Conservation (phyloP, 257 asterid genomes). For the Ilex asprella region DNA sequence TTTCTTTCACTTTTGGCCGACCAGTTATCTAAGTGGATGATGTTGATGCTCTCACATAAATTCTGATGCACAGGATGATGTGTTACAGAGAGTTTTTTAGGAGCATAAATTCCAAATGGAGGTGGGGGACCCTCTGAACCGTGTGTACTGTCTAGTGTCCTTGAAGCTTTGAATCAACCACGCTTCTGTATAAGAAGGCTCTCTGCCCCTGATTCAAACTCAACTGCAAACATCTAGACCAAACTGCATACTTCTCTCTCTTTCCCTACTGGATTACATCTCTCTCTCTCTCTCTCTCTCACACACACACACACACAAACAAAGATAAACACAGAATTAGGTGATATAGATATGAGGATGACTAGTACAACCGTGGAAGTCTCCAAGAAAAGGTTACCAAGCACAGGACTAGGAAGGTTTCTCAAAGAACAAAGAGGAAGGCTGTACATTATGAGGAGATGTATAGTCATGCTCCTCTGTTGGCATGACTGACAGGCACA, state of each 20-base stretch:
- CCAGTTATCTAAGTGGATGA: constrained; percentile 28
- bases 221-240: background rate
- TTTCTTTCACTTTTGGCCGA: constrained; percentile 27
- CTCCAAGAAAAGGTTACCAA: constrained; percentile 43
- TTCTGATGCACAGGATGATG: constrained; percentile 20
- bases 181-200: constrained; percentile 28
- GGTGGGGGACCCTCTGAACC: constrained; percentile 3
- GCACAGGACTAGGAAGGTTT: constrained; percentile 47
- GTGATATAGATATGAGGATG: constrained; percentile 1
- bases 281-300: background rate
- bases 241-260: background rate
- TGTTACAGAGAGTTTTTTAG: background rate
- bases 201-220: constrained; percentile 11
- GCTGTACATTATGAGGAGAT: constrained; percentile 61
- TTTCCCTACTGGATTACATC: too few species aligned
- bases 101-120: too few species aligned
- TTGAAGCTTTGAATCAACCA: constrained; percentile 9
- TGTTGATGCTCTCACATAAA: constrained; percentile 16
- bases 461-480: constrained; percentile 74
- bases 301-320: too few species aligned
- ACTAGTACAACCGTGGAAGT: constrained; percentile 1
- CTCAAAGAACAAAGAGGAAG: constrained; percentile 67
- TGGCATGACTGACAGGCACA: constrained; percentile 48
- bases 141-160: constrained; percentile 3
- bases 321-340: background rate